Base-by-base conservation (phyloP, 345 rosid genomes). In the Noccaea bulbosa region DNA sequence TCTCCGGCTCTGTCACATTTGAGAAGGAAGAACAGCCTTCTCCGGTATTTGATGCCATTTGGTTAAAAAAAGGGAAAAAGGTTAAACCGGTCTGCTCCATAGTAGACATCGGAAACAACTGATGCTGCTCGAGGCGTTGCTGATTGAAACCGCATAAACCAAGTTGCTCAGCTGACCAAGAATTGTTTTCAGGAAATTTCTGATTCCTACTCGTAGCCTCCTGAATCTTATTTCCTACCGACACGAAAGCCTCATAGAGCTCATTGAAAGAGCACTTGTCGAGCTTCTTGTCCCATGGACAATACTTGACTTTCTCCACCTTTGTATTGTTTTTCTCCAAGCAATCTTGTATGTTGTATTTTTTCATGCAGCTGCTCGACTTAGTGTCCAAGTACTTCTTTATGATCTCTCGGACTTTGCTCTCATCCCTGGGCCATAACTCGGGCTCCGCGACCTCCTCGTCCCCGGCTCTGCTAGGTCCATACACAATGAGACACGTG, bases 401-500 rank as follows among this genome's bases (percentile, higher is more conserved):
- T 17, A 81, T 65, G 44, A 79, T 77, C 40, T 69, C 40, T 44
- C 67, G 20, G 46, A 79, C 73, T 34, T 70, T 75, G 14, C 15
- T 48, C 14, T 44, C 63, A 3, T 79, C 65, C 17, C 10, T 37
- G 0, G 85, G 83, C 81, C 81, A 82, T 17, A 70, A 20, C 14
- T 77, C 85, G 0, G 75, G 73, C 17, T 62, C 71, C 24, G 16
- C 1, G 10, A 57, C 60, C 54, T 52, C 10, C 61, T 75, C 75
- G 7, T 69, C 75, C 9, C 75, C 79, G 22, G 45, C 60, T 64
- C 27, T 65, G 38, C 8, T 53, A 1, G 81, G 83, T 0, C 83
- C 82, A 5, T 79, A 79, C 53, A 82, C 71, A 48, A 82, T 66
- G 59, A 82, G 41, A 71, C 83, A 76, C 0, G 81, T 66, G n/a